phyloP scores from a whole-genome alignment of 306 rosid genomes.

The Cucurbita maxima region DNA sequence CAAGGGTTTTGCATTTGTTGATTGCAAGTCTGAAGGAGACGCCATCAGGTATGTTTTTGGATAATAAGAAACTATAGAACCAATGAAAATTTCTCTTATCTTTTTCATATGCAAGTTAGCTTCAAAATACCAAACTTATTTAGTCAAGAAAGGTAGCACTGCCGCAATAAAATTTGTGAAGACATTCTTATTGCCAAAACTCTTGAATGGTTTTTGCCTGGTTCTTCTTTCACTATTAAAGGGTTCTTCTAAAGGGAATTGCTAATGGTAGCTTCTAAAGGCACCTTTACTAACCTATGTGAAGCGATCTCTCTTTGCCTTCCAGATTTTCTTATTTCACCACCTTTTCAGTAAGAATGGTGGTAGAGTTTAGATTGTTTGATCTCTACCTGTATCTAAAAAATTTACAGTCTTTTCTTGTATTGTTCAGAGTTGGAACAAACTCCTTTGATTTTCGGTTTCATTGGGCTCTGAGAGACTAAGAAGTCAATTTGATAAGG shows the following conservation, averaged over 20 bases:
- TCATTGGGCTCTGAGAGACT: background rate
- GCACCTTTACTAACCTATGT: background rate
- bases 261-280: background rate
- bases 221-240: background rate
- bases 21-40: conserved; percentile 45
- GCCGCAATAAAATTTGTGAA: background rate
- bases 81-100: background rate
- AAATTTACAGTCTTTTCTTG: background rate
- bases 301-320: background rate
- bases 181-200: background rate
- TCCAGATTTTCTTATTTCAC: background rate
- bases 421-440: background rate
- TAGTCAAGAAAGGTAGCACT: background rate
- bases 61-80: background rate
- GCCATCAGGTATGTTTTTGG: conserved; percentile 42
- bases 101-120: background rate
- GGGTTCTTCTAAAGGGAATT: background rate
- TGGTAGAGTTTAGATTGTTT: background rate
- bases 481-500: background rate
- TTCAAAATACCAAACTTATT: background rate
- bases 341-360: background rate
- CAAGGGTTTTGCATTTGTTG: conserved; percentile 77
- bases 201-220: background rate
- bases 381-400: background rate
- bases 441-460: background rate